phyloP scores from a whole-genome alignment of 106 monocot genomes.

The Amphibolis antarctica region DNA sequence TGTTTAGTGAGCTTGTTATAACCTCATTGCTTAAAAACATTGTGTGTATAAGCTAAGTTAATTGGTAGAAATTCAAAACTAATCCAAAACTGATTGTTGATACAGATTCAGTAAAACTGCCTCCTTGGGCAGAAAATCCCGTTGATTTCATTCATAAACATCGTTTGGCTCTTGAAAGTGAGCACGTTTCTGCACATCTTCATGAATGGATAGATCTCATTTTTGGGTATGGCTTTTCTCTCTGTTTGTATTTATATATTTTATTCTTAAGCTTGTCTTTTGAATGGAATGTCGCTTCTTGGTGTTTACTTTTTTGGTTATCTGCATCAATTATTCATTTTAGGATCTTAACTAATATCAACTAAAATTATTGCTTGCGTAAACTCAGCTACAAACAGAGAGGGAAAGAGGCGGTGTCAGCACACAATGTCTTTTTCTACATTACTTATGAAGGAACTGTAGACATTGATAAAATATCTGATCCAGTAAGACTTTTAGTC shows the following conservation, averaged over 20 bases:
- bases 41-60: too few relatives aligned
- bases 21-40: too few relatives aligned
- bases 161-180: constrained; percentile 90
- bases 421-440: constrained; percentile 82
- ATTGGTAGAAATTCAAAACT: neutral
- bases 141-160: constrained; percentile 95
- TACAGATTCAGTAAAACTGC: constrained; percentile 78
- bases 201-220: constrained; percentile 99
- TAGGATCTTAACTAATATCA: too few relatives aligned
- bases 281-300: too few relatives aligned
- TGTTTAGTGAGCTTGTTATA: too few relatives aligned
- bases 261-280: neutral
- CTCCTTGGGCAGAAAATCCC: constrained; percentile 81
- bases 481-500: constrained; percentile 53
- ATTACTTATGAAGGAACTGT: constrained; percentile 87
- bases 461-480: constrained; percentile 72
- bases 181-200: constrained; percentile 86
- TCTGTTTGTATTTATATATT: neutral
- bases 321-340: neutral
- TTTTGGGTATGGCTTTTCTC: constrained; percentile 67
- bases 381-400: constrained; percentile 73
- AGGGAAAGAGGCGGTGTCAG: constrained; percentile 72
- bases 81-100: neutral
- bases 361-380: constrained; percentile 5
- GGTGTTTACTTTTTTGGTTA: too few relatives aligned